Evolutionary conservation across 257 asterid genomes (phyloP).

Genomic region (Penstemon newberryi): DNA sequence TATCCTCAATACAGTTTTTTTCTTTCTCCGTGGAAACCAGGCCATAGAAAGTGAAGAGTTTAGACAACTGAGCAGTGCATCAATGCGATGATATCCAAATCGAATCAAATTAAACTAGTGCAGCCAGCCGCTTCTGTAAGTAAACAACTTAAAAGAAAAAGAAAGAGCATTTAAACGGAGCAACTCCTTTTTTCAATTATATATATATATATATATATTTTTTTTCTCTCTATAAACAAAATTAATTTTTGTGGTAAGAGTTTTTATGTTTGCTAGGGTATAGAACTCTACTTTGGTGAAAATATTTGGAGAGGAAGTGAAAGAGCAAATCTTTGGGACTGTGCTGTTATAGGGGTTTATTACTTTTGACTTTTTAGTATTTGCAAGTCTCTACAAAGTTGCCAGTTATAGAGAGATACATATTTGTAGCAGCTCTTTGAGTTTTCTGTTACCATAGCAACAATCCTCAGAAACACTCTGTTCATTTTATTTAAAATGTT

Average conservation of each 20-base stretch:
- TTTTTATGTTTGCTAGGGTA: conserved; percentile 26
- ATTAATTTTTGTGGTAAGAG: conserved; percentile 32
- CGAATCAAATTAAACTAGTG: conserved; percentile 24
- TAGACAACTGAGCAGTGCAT: conserved; percentile 24
- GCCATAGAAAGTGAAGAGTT: not conserved
- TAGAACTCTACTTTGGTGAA: conserved; percentile 6
- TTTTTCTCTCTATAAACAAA: conserved; percentile 22
- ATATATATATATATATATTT: conserved; percentile 25
- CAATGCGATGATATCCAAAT: conserved; percentile 21
- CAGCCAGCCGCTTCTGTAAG: conserved; percentile 23
- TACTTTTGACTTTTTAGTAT: not conserved
- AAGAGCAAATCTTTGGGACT: not conserved
- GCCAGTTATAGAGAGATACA: not conserved
- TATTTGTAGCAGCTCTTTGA: not conserved
- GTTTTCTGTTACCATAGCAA: not conserved
- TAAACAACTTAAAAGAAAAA: conserved; percentile 26
- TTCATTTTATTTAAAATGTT: no score
- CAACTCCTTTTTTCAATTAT: conserved; percentile 22
- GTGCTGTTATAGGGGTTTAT: not conserved
- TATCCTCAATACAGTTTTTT: not conserved
- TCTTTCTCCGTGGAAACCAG: not conserved
- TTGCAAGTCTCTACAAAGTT: no score
- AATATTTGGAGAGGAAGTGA: conserved; percentile 13
- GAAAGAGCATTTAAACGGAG: conserved; percentile 23
- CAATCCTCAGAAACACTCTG: no score